phyloP scores from a whole-genome alignment of 176 grass and related monocot species.

The Carex littledalei region DNA sequence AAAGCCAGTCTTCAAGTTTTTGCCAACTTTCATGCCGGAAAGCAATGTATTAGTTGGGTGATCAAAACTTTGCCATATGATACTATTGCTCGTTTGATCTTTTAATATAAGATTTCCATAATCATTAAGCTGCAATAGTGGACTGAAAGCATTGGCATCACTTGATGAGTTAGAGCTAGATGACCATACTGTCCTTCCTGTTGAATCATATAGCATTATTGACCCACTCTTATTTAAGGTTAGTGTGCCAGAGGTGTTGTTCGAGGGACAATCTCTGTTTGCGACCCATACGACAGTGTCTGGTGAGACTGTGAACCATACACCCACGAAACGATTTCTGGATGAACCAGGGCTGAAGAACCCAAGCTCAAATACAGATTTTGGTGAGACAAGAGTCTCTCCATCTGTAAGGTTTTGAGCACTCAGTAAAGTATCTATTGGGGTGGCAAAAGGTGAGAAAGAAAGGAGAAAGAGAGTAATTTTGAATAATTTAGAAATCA shows the following conservation, averaged over 20 bases:
- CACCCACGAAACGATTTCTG: slow-evolving; percentile 31
- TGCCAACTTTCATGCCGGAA: slow-evolving; percentile 20
- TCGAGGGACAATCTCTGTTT: slow-evolving; percentile 16
- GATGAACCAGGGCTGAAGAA: slow-evolving; percentile 29
- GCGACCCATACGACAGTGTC: slow-evolving; percentile 45
- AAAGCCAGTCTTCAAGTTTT: slow-evolving; percentile 4
- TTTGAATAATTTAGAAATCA: background rate
- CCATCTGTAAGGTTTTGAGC: slow-evolving; percentile 13
- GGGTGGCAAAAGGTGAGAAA: background rate
- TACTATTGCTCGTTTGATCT: background rate
- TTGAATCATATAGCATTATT: background rate
- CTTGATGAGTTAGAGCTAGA: background rate
- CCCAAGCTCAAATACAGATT: slow-evolving; percentile 30
- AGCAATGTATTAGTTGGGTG: slow-evolving; percentile 52
- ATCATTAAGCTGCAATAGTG: slow-evolving; percentile 22
- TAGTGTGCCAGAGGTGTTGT: background rate
- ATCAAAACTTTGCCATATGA: slow-evolving; percentile 54
- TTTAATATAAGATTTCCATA: slow-evolving; percentile 47
- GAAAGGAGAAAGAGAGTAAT: background rate
- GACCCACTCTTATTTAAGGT: background rate
- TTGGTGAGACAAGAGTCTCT: slow-evolving; percentile 30
- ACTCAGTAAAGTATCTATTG: background rate
- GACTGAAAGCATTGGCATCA: background rate
- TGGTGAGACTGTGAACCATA: slow-evolving; percentile 42
- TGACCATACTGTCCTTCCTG: background rate